Base-by-base conservation (phyloP, 192 early-diverging fungal genomes). In the Entomortierella chlamydospora region DNA sequence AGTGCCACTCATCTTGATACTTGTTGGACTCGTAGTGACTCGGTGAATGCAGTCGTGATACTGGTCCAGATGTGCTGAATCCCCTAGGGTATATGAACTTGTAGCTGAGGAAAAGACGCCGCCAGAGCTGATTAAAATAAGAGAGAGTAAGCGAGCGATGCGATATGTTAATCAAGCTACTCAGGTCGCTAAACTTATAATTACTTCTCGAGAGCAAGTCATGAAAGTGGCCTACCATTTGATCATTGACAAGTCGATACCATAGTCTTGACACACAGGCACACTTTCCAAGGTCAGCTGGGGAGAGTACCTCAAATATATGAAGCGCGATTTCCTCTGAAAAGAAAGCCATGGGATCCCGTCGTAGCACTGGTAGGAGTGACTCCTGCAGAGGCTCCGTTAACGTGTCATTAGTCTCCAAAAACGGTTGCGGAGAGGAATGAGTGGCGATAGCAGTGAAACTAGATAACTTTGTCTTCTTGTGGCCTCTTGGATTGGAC, bases 241-340 rank as follows among this genome's bases (percentile, higher is more conserved):
- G 76, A 50, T 79, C 76, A 47, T 79, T 79, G 41, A 70, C 76
- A 20, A 79, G 76, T 13, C 76, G 67, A 30, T 79, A 51, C 76
- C 76, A 79, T 26, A 70, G 57, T 33, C 55, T 61, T 11, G 76
- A 70, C 13, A 79, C 76, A 23, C 67, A 68, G 17, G 68, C 76
- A 29, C 76, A 79, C 17, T 70, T 64, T 0, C 55, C 68, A 4
- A 79, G 68, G 18, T 70, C 76, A 4, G 57, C 62, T 0, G 76
- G 76, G 1, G 52, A 47, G 26, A 79, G 76, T 9, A 57, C 29
- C 12, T 70, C 62, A 22, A 79, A 62, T 47, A 79, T 70, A 39
- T 66, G 57, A 30, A 70, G 68, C 0, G 76, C 76, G 37, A 79
- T 55, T 55, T 79, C 76, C 43, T 79, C 76, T 6, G 76, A 70